phyloP scores from a whole-genome alignment of 1,284 basidiomycete genomes.

The Trametes versicolor region DNA sequence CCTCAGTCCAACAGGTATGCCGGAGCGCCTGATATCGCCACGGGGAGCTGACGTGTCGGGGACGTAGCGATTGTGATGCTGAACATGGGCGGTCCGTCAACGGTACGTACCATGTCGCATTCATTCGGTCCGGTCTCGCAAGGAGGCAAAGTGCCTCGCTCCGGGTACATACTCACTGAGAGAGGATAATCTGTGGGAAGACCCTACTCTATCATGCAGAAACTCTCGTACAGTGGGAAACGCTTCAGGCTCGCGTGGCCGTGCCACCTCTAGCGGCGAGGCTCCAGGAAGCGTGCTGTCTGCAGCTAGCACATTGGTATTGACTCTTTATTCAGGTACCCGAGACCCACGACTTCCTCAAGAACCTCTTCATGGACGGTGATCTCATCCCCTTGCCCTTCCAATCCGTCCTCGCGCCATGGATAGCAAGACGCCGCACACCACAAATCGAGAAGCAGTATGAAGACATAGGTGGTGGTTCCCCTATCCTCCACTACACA shows the following conservation, averaged over 20 bases:
- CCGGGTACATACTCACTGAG: too few species aligned
- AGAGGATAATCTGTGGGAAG: too few species aligned
- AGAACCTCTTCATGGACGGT: conserved; percentile 92
- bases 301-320: not conserved
- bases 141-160: too few species aligned
- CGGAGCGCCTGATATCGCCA: conserved; percentile 1
- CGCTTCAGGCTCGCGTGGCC: not conserved
- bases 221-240: too few species aligned
- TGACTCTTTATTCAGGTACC: conserved; percentile 63
- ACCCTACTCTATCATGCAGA: too few species aligned
- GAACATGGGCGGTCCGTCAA: conserved; percentile 98
- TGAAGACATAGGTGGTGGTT: conserved; percentile 94
- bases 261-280: too few species aligned
- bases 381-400: conserved; percentile 98
- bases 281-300: not conserved
- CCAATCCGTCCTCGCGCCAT: conserved; percentile 87
- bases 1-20: conserved; percentile 69
- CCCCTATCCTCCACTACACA: conserved; percentile 96
- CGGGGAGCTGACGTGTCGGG: conserved; percentile 17
- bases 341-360: conserved; percentile 92
- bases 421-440: conserved; percentile 92
- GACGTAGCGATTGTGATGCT: conserved; percentile 89
- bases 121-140: not conserved
- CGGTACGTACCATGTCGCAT: conserved; percentile 61
- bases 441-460: conserved; percentile 97